phyloP scores from a whole-genome alignment of 129 eudicot species.

The Mikania micrantha region DNA sequence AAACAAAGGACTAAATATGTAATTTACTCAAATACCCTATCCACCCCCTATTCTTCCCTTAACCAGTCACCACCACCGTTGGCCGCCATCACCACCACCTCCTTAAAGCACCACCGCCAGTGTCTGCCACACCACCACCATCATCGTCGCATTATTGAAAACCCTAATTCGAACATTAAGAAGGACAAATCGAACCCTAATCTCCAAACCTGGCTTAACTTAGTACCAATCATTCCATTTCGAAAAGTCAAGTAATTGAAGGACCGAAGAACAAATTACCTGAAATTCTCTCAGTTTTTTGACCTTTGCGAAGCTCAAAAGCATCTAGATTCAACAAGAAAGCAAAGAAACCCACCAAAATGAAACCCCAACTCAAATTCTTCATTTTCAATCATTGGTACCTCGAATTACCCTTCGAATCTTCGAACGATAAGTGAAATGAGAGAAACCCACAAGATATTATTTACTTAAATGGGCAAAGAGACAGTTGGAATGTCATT shows the following conservation, averaged over 20 bases:
- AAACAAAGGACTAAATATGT: too few relatives aligned
- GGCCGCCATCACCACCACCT: too few relatives aligned
- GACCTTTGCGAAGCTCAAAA: constrained; percentile 40
- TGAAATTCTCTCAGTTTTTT: constrained; percentile 76
- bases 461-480: constrained; percentile 22
- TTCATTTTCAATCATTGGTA: constrained; percentile 23
- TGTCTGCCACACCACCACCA: too few relatives aligned
- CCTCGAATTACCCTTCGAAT: constrained; percentile 6
- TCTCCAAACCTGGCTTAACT: not conserved
- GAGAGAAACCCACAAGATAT: constrained; percentile 9
- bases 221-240: not conserved
- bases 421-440: not conserved
- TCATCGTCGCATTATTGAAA: too few relatives aligned
- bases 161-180: too few relatives aligned
- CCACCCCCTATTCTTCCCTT: too few relatives aligned
- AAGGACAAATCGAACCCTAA: constrained; percentile 10
- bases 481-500: constrained; percentile 45
- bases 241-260: not conserved
- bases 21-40: too few relatives aligned
- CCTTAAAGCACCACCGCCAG: too few relatives aligned
- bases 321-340: constrained; percentile 45
- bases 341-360: constrained; percentile 26
- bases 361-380: constrained; percentile 44
- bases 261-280: constrained; percentile 27
- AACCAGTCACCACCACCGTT: too few relatives aligned